These are phyloP conservation scores for Penicillium brasilianum DNA, from an alignment of 2,329 filamentous ascomycete species.

Conservation along the genomic window DNA sequence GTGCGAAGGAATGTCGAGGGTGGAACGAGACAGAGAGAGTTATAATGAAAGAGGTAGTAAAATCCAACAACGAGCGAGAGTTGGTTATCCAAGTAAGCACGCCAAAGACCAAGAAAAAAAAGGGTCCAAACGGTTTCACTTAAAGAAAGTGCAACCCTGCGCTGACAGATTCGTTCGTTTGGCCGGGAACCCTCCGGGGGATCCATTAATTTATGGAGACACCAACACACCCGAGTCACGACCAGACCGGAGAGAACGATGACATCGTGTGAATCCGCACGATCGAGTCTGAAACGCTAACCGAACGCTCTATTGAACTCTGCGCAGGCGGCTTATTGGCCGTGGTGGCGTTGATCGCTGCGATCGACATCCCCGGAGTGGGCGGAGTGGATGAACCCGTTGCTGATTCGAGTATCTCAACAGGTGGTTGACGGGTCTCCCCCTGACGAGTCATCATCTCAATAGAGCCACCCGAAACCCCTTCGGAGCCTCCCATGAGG, in stretches of 20 bases:
- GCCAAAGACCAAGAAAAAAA: not conserved
- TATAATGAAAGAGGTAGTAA: conserved; percentile 1
- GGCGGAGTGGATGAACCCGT: conserved; percentile 12
- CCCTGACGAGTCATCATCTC: not conserved
- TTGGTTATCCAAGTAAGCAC: not conserved
- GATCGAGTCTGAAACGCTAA: conserved; percentile 26
- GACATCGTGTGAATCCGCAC: conserved; percentile 17
- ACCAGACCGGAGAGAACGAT: conserved; percentile 6
- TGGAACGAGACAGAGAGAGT: conserved; percentile 9
- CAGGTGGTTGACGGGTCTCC: conserved; percentile 3
- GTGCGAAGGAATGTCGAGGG: not conserved
- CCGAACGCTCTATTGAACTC: conserved; percentile 19
- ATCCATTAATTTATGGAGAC: conserved; percentile 19
- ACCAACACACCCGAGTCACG: too few relatives aligned
- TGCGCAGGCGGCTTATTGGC: conserved; percentile 13
- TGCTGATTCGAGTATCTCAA: conserved; percentile 1
- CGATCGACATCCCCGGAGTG: conserved; percentile 17
- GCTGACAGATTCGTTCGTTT: conserved; percentile 8
- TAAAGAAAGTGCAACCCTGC: conserved; percentile 4
- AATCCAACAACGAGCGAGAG: not conserved
- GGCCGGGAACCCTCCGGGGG: conserved; percentile 12
- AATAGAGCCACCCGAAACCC: conserved; percentile 8
- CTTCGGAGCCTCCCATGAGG: not conserved
- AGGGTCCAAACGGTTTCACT: conserved; percentile 11
- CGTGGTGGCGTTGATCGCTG: conserved; percentile 13